Evolutionary conservation across 2,329 filamentous ascomycete species (phyloP), one percentile per base, ranked within the genome.

Genomic region (Fusarium torreyae): DNA sequence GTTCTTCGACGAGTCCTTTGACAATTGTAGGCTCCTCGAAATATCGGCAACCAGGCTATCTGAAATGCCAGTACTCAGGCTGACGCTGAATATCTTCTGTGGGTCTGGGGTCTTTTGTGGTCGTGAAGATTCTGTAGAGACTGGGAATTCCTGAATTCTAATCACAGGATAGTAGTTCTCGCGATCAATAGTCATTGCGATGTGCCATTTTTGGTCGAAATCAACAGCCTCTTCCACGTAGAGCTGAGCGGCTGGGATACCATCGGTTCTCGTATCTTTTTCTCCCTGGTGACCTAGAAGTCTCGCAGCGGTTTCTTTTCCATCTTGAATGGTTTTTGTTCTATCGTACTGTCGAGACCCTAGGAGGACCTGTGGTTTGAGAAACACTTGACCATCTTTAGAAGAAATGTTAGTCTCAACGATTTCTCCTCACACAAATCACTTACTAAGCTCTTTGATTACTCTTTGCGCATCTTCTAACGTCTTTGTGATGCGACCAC

Each of bases 141-240:
- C 13, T 18, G 63, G 49, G 6, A 66, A 56, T 2, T 74, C 54
- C 26, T 71, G 75, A 3, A 83, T 66, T 7, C 82, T 66, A 5
- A 85, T 68, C 0, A 76, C 70, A 0, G 83, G 83, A 14, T 69
- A 72, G 50, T 72, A 79, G 15, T 73, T 75, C n/a, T 82, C 78
- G 6, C 83, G 81, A 44, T 85, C 81, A 38, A 86, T 76, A 0
- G 79, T 79, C 48, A 85, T 75, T 8, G 78, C 76, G 1, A 85
- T 50, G 54, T 82, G 82, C 76, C 78, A 85, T 50, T 79, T 74
- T 3, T 78, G 64, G 1, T 75, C 74, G 17, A 74, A 64, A 8
- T 75, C 39, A 0, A 80, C 49, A 0, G 66, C 39, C 68, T 83
- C 76, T 28, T 78, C 74, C 18, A 84, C 75, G 54, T 80, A 81